Evolutionary conservation across 106 monocot species (phyloP).

Genomic region (Hemerocallis citrina): DNA sequence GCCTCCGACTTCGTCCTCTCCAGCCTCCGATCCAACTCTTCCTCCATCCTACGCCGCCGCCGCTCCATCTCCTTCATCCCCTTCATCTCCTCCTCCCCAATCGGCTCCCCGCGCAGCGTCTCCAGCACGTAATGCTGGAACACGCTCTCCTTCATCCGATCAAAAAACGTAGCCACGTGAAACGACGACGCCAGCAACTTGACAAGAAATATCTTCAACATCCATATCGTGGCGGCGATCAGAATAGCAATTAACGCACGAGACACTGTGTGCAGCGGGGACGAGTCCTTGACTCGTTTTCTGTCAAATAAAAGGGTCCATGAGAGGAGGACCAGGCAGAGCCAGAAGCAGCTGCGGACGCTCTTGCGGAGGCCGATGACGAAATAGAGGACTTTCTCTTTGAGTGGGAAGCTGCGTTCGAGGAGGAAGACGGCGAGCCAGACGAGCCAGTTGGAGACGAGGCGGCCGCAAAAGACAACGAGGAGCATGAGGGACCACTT

Average conservation of each 20-base stretch:
- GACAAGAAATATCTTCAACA: slow-evolving; percentile 5
- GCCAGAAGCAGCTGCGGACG: slow-evolving; percentile 14
- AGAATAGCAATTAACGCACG: neutral
- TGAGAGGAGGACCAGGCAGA: slow-evolving; percentile 7
- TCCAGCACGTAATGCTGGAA: slow-evolving; percentile 15
- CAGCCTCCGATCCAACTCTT: slow-evolving; percentile 4
- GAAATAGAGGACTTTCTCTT: slow-evolving; percentile 14
- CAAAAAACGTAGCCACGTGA: slow-evolving; percentile 10
- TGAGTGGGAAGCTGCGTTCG: slow-evolving; percentile 2
- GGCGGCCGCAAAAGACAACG: slow-evolving; percentile 41
- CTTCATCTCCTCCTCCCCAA: slow-evolving; percentile 12
- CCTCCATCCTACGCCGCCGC: slow-evolving; percentile 17
- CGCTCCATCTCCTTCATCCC: slow-evolving; percentile 27
- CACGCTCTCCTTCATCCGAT: slow-evolving; percentile 17
- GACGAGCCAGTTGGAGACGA: slow-evolving; percentile 49
- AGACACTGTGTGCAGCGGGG: neutral
- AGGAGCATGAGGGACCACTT: slow-evolving; percentile 40
- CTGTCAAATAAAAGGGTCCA: slow-evolving; percentile 9
- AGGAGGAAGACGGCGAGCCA: slow-evolving; percentile 32
- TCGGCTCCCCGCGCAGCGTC: slow-evolving; percentile 8
- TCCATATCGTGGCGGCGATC: slow-evolving; percentile 16
- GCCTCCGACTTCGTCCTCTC: neutral
- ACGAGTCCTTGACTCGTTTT: neutral
- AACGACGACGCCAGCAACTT: slow-evolving; percentile 13
- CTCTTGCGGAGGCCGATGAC: slow-evolving; percentile 10